These are phyloP conservation scores for Butyriboletus loyo DNA, from an alignment of 768 basidiomycete genomes.

Conservation along the genomic window DNA sequence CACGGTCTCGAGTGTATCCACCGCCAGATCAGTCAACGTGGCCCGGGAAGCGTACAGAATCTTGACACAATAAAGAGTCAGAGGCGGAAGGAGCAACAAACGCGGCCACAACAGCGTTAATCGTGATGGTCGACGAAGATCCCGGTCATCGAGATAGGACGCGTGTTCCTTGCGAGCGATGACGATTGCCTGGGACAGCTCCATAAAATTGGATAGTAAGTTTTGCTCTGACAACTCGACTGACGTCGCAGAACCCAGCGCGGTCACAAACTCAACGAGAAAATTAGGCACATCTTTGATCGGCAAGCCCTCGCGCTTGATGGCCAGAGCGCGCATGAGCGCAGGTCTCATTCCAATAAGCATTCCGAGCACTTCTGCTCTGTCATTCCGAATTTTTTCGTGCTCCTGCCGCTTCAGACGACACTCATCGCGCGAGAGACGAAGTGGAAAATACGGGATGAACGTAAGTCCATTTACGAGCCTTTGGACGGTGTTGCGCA, in stretches of 20 bases:
- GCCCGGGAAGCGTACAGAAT: conserved; percentile 57
- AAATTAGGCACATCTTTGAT: conserved; percentile 5
- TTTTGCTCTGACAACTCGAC: conserved; percentile 11
- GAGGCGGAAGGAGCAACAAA: conserved; percentile 71
- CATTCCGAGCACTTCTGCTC: conserved; percentile 64
- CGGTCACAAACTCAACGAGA: conserved; percentile 21
- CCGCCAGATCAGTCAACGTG: conserved; percentile 51
- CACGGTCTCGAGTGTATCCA: conserved; percentile 64
- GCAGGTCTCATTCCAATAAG: conserved; percentile 53
- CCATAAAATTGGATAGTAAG: conserved; percentile 10
- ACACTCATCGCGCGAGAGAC: conserved; percentile 68
- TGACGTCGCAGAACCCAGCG: conserved; percentile 18
- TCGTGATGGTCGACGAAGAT: conserved; percentile 64
- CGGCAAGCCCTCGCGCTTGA: conserved; percentile 1
- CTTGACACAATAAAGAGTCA: conserved; percentile 50
- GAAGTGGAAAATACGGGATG: conserved; percentile 47
- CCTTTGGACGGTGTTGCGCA: conserved; percentile 7
- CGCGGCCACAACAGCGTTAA: conserved; percentile 79
- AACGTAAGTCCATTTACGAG: conserved; percentile 13
- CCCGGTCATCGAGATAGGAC: conserved; percentile 29
- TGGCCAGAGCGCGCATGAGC: conserved; percentile 35
- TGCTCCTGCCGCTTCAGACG: conserved; percentile 54
- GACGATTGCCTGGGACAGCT: conserved; percentile 19
- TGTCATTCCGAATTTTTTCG: conserved; percentile 61
- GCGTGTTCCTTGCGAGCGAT: conserved; percentile 30